Evolutionary conservation across 208 protist species (phyloP).

Genomic region (Acanthamoeba culbertsoni): DNA sequence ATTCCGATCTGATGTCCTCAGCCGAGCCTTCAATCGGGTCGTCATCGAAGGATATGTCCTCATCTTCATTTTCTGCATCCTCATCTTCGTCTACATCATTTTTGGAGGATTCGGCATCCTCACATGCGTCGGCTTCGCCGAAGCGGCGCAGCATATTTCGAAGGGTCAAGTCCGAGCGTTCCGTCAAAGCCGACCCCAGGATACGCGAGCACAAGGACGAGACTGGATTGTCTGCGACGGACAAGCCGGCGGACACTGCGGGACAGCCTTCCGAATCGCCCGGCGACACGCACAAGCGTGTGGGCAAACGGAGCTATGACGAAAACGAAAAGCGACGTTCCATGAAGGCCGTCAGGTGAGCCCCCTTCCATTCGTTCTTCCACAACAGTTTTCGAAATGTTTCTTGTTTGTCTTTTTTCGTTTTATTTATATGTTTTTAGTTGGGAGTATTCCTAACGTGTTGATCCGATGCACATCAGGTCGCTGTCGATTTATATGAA

Average conservation of each 20-base stretch:
- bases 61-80: not conserved
- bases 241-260: not conserved
- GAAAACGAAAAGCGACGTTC: not conserved
- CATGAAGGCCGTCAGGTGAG: not conserved
- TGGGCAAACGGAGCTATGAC: not conserved
- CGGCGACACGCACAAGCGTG: not conserved
- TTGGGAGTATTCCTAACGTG: no score
- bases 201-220: not conserved
- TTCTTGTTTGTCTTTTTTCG: no score
- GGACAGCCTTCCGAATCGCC: not conserved
- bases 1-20: not conserved
- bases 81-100: not conserved
- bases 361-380: not conserved
- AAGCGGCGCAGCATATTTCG: not conserved
- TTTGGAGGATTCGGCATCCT: not conserved
- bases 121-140: not conserved
- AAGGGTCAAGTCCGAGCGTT: not conserved
- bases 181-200: not conserved
- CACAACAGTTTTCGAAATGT: not conserved
- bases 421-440: no score
- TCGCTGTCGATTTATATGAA: conserved; percentile 19
- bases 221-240: not conserved
- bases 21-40: not conserved
- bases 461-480: no score
- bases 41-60: no score